Conservation (phyloP, 805 yeast species). For the Myxozyma sirexii region DNA sequence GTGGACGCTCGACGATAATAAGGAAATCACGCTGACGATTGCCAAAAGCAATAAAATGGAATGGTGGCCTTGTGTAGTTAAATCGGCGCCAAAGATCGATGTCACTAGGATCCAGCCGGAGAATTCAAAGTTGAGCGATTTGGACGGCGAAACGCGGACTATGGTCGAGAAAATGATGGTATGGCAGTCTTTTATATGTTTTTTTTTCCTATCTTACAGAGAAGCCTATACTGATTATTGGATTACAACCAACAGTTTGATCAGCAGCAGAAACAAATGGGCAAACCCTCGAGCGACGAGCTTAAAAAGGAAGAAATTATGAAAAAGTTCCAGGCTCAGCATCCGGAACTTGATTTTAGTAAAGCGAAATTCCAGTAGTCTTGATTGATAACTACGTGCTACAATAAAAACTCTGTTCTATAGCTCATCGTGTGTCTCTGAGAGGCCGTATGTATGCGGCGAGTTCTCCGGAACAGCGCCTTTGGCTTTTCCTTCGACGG, state of each 20-base stretch:
- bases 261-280: slow-evolving; percentile 47
- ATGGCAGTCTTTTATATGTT: neutral
- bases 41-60: slow-evolving; percentile 46
- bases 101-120: slow-evolving; percentile 48
- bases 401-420: neutral
- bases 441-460: neutral
- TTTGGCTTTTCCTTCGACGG: slow-evolving; percentile 42
- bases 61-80: slow-evolving; percentile 54
- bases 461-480: slow-evolving; percentile 3
- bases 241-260: too few relatives aligned
- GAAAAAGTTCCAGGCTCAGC: slow-evolving; percentile 47
- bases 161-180: slow-evolving; percentile 53
- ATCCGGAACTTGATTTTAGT: slow-evolving; percentile 49
- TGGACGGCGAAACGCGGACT: slow-evolving; percentile 49
- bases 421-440: neutral
- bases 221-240: too few relatives aligned
- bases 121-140: slow-evolving; percentile 45
- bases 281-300: slow-evolving; percentile 47
- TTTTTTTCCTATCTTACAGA: neutral
- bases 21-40: slow-evolving; percentile 44
- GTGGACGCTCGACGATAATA: slow-evolving; percentile 49
- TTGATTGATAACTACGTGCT: too few relatives aligned
- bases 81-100: slow-evolving; percentile 48
- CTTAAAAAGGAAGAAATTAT: slow-evolving; percentile 42
- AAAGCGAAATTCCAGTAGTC: slow-evolving; percentile 39